These are phyloP conservation scores for Udeniomyces megalosporus DNA, from an alignment of 768 basidiomycete species.

Conservation along the genomic window DNA sequence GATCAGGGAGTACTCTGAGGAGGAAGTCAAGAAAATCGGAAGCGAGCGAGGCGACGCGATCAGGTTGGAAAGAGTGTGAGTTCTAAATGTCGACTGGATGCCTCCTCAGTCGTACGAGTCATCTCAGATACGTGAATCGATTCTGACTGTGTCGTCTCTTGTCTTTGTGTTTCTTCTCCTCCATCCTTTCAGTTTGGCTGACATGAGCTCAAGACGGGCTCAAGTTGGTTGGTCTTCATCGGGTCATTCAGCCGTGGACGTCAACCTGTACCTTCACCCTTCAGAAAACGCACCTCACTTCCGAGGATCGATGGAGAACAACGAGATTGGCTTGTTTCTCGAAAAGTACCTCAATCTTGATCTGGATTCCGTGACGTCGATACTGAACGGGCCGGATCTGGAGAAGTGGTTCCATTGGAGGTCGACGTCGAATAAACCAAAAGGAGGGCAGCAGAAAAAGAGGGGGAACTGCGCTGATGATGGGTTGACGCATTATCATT, in stretches of 20 bases:
- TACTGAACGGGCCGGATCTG: constrained; percentile 5
- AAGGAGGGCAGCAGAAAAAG: constrained; percentile 11
- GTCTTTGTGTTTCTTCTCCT: background rate
- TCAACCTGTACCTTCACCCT: constrained; percentile 21
- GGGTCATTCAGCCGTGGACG: constrained; percentile 22
- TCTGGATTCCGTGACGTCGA: constrained; percentile 3
- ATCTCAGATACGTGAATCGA: background rate
- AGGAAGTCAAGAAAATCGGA: constrained; percentile 17
- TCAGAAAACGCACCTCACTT: constrained; percentile 16
- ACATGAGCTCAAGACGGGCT: constrained; percentile 17
- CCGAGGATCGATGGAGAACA: constrained; percentile 21
- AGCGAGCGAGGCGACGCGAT: constrained; percentile 4
- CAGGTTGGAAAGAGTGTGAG: constrained; percentile 16
- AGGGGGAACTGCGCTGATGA: background rate
- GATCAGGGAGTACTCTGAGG: constrained; percentile 15
- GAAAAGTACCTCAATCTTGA: constrained; percentile 17
- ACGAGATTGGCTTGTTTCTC: constrained; percentile 20
- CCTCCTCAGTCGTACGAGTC: too few relatives aligned
- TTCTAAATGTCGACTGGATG: too few relatives aligned
- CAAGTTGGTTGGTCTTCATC: constrained; percentile 24
- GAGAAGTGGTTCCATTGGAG: constrained; percentile 2
- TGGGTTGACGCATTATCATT: too few relatives aligned
- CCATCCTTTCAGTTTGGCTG: background rate
- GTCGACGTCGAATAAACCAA: background rate
- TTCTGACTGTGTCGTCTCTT: too few relatives aligned